Base-by-base conservation (phyloP, 1,284 basidiomycete genomes). In the Cryptococcus hybrid region DNA sequence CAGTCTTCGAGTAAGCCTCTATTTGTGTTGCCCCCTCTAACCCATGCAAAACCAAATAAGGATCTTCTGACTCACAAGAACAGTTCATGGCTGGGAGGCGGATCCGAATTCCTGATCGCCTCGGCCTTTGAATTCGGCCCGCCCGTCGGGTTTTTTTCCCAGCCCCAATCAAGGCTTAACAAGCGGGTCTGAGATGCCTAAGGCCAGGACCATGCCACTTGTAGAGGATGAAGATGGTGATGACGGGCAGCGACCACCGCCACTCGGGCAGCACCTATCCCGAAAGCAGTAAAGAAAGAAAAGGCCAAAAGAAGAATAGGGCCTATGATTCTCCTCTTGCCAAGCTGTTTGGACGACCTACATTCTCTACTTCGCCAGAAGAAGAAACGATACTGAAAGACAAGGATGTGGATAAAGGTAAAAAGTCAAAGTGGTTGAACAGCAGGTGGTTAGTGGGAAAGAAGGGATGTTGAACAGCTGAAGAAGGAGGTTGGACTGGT, bases 361-460 rank as follows among this genome's bases (percentile, higher is more conserved):
- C 44, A 3, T 38, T 39, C 15, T 44, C 50, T 7, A 24, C 47
- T n/a, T 35, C 36, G 2, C 40, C 36, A 11, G n/a, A 15, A 38
- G 38, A 45, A 24, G 34, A 18, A 13, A 40, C 37, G 34, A 37
- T 13, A 6, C 13, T 37, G 6, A 43, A 46, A 7, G 54, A 35
- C 11, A 15, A 2, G 9, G 54, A 40, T 35, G 55, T 15, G 3
- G 50, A 24, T 39, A 43, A 52, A 13, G 38, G 42, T 11, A 45
- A 36, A 13, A 30, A 35, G 52, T 49, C 42, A 47, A 53, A 11
- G 76, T 86, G 85, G 9, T 86, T 85, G 15, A 85, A 85, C 3
- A 86, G 85, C 45, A 38, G n/a, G 47, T 52, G 18, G 34, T 38
- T 24, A 30, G n/a, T 44, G 51, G 11, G 55, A 55, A 47, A 48